Evolutionary conservation across 139 green algal species (phyloP).

Genomic region (Desmodesmus armatus): DNA sequence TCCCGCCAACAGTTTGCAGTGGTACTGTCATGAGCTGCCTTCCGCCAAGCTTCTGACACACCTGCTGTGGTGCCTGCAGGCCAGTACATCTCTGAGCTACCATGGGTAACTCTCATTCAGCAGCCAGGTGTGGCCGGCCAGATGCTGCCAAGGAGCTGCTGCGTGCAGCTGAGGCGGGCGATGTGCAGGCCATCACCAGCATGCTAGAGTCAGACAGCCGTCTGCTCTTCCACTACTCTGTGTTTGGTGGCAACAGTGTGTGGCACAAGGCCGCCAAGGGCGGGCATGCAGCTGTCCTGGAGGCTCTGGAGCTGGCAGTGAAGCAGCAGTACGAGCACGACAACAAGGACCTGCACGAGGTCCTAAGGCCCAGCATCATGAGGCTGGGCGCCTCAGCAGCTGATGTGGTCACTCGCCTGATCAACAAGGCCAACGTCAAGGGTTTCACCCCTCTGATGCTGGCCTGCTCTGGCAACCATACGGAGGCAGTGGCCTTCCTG

Average conservation of each 20-base stretch:
- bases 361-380: not conserved
- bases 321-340: not conserved
- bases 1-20: too few relatives aligned
- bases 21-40: too few relatives aligned
- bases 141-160: constrained; percentile 36
- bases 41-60: not conserved
- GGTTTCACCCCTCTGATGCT: constrained; percentile 42
- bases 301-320: not conserved
- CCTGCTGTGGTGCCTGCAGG: not conserved
- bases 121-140: not conserved
- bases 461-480: constrained; percentile 1
- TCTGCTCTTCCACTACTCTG: not conserved
- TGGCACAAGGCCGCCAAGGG: constrained; percentile 49
- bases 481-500: constrained; percentile 38
- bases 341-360: constrained; percentile 7
- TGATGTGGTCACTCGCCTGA: constrained; percentile 17
- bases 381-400: not conserved
- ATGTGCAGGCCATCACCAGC: not conserved
- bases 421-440: constrained; percentile 46
- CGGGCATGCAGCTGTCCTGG: constrained; percentile 14
- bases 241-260: constrained; percentile 41
- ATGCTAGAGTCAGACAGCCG: not conserved
- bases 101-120: constrained; percentile 30
- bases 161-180: constrained; percentile 1
- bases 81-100: not conserved